phyloP scores from a whole-genome alignment of 331 rosid species.

The Pyracantha coccinea region DNA sequence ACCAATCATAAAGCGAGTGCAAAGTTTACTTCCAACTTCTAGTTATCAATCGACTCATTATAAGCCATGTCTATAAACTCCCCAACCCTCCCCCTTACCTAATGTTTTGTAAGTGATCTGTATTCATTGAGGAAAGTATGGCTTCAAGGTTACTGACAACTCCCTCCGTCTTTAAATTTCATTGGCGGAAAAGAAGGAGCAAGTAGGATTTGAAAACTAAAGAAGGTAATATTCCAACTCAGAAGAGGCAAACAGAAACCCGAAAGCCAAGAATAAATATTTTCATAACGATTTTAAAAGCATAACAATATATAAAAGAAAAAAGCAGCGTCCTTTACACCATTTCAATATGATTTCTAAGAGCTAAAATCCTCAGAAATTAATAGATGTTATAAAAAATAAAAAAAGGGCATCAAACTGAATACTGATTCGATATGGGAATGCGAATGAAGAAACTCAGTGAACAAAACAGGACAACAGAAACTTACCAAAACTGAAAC shows the following conservation, averaged over 20 bases:
- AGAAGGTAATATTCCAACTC: neutral
- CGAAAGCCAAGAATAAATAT: neutral
- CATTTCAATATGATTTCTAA: neutral
- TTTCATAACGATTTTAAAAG: neutral
- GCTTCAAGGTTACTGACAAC: neutral
- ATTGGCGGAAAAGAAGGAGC: neutral
- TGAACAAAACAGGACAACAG: neutral
- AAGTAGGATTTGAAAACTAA: neutral
- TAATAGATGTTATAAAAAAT: neutral
- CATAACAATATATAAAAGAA: neutral
- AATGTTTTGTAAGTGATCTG: neutral
- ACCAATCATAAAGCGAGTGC: neutral
- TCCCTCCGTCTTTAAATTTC: neutral
- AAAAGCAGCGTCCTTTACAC: neutral
- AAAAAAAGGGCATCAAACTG: neutral
- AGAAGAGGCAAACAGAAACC: neutral
- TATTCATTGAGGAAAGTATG: neutral
- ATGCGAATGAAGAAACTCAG: neutral
- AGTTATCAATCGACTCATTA: neutral
- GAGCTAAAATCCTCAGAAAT: neutral
- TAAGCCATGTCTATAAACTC: neutral
- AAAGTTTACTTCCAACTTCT: neutral
- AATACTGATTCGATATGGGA: neutral
- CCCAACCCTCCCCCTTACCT: neutral
- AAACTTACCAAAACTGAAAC: conserved; percentile 71